These are phyloP conservation scores for Verticillium isaacii DNA, from an alignment of 2,329 filamentous ascomycete species.

Conservation along the genomic window DNA sequence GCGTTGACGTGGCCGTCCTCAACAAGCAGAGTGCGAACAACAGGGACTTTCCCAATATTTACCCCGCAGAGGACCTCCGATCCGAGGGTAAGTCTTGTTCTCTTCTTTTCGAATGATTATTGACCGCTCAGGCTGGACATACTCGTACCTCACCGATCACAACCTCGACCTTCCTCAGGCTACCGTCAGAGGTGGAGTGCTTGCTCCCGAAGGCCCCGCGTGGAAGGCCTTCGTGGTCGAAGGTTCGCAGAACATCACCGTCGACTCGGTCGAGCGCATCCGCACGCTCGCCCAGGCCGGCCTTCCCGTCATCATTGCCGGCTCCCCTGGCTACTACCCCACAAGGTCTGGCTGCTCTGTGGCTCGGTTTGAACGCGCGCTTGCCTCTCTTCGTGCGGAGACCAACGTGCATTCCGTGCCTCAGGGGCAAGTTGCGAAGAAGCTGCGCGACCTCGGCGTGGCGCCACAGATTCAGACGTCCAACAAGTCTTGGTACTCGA, in stretches of 20 bases:
- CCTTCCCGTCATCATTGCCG: conserved; percentile 34
- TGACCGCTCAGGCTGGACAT: conserved; percentile 27
- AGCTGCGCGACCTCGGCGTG: neutral
- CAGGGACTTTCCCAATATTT: neutral
- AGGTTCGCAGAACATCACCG: conserved; percentile 28
- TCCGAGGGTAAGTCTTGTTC: neutral
- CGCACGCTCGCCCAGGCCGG: conserved; percentile 28
- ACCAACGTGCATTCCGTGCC: neutral
- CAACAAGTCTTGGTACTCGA: conserved; percentile 5
- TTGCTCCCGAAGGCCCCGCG: conserved; percentile 32
- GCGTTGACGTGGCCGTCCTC: conserved; percentile 2
- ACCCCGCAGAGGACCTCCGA: neutral
- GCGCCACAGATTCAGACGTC: neutral
- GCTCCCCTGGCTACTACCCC: neutral
- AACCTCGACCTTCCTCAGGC: conserved; percentile 35
- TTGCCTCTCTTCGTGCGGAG: neutral
- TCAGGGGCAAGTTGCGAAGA: neutral
- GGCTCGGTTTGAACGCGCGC: neutral
- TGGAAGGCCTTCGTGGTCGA: conserved; percentile 39
- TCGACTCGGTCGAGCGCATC: conserved; percentile 25
- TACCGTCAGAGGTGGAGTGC: conserved; percentile 23
- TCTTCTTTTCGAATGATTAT: neutral
- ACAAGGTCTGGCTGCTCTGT: neutral
- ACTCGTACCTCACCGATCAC: conserved; percentile 38
- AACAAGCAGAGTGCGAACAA: conserved; percentile 2